Evolutionary conservation across 306 rosid species (phyloP), one percentile per base, ranked within the genome.

Genomic region (Glycine latifolia): DNA sequence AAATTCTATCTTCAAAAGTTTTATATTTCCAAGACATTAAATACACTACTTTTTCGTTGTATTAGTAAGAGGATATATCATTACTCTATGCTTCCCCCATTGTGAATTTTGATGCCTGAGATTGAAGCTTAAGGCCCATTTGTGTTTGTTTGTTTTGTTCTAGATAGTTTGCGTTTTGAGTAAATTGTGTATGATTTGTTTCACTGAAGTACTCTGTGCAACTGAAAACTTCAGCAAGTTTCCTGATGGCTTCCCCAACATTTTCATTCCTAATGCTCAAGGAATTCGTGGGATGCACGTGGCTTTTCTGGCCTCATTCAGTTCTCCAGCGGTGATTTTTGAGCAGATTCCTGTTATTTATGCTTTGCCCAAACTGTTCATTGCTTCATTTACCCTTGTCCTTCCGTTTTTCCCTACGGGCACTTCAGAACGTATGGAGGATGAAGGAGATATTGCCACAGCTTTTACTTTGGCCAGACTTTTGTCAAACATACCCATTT

Each of bases 351-450:
- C 99, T 73, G 97, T 95, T 15, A 91, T 92, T 14, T 95, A 95
- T 82, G 98, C 98, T 4, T 83, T 95, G 89, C 99, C 99, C 31
- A 95, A 95, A 72, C 71, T 95, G 87, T 95, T 95, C 81, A 60
- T 95, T 61, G 77, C 98, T 33, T 95, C 99, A 6, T 95, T 95
- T 82, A 87, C 98, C 33, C 94, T 95, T 49, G 99, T 95, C 78
- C 98, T 93, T 81, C 99, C 99, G 0, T 95, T 95, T 79, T 95
- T 95, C 75, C 98, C 99, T 3, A 95, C 99, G 1, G 98, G 99
- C 65, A 93, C 99, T 54, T 92, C 93, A 1, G 98, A 95, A 76
- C 92, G 99, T 3, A 95, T 95, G 99, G 99, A 95, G 88, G 99
- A 95, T 54, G 99, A 95, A 88, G 99, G 99, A 69, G 99, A 95